Conservation (phyloP, 164 flowering plant species). For the Cinnamomum micranthum region DNA sequence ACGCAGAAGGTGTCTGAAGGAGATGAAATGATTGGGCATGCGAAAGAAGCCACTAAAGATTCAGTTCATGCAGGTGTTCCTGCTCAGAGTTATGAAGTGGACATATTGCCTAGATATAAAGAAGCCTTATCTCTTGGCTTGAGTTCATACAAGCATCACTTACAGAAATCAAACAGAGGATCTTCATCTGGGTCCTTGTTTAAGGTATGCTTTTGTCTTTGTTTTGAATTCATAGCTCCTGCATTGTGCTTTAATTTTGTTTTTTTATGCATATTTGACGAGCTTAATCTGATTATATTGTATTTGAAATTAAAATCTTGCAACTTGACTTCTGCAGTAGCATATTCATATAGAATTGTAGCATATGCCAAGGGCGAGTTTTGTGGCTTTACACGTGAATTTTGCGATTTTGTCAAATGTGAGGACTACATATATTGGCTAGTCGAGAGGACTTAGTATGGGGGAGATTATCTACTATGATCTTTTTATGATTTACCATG, state of each 20-base stretch:
- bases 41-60: conserved; percentile 6
- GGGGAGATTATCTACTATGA: no score
- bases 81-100: conserved; percentile 30
- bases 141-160: conserved; percentile 20
- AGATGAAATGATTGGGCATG: background rate
- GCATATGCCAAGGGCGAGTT: no score
- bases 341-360: no score
- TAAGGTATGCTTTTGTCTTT: conserved; percentile 13
- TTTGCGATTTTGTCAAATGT: no score
- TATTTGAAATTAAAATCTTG: background rate
- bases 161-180: conserved; percentile 17
- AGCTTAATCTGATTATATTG: background rate
- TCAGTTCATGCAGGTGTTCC: conserved; percentile 13
- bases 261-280: background rate
- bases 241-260: background rate
- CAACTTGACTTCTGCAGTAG: no score
- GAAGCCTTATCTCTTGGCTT: conserved; percentile 26
- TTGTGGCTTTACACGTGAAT: no score
- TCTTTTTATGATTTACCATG: no score
- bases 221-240: background rate
- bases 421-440: no score
- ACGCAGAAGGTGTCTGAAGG: conserved; percentile 21
- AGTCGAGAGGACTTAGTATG: no score
- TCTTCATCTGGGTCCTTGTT: conserved; percentile 14
- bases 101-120: conserved; percentile 30